A percentile compares a stretch with the other conserved stretches of the same genome.
These are phyloP conservation scores for Spatholobus suberectus DNA, from an alignment of 306 rosid genomes.

Conservation along the genomic window DNA sequence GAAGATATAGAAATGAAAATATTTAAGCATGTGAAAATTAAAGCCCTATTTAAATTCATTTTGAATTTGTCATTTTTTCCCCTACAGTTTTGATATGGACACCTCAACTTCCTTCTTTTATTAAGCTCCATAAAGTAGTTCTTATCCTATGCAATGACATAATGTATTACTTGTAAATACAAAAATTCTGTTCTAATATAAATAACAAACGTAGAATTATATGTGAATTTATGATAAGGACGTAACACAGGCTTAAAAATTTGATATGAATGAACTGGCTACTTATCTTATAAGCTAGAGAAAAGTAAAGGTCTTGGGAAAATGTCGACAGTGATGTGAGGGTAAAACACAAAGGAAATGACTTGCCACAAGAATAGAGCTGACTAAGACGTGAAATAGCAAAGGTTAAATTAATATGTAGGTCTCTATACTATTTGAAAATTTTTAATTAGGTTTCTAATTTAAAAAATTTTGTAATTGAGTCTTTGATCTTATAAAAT, in stretches of 20 bases:
- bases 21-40: background rate
- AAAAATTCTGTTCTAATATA: background rate
- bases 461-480: too few relatives aligned
- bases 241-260: background rate
- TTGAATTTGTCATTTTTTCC: background rate
- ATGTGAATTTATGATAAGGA: background rate
- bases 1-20: background rate
- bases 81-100: background rate
- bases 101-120: background rate
- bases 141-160: background rate
- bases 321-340: background rate
- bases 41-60: background rate
- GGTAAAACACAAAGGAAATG: background rate
- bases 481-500: too few relatives aligned
- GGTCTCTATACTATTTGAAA: too few relatives aligned
- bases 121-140: background rate
- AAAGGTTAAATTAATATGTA: too few relatives aligned
- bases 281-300: background rate
- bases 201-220: background rate
- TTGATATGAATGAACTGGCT: background rate
- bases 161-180: background rate
- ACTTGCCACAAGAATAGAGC: background rate
- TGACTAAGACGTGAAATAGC: background rate
- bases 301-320: slow-evolving; percentile 2
- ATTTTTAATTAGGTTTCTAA: too few relatives aligned